Evolutionary conservation across 2,329 filamentous ascomycete species (phyloP), one percentile per base, ranked within the genome.

Genomic region (Aureobasidium lini): DNA sequence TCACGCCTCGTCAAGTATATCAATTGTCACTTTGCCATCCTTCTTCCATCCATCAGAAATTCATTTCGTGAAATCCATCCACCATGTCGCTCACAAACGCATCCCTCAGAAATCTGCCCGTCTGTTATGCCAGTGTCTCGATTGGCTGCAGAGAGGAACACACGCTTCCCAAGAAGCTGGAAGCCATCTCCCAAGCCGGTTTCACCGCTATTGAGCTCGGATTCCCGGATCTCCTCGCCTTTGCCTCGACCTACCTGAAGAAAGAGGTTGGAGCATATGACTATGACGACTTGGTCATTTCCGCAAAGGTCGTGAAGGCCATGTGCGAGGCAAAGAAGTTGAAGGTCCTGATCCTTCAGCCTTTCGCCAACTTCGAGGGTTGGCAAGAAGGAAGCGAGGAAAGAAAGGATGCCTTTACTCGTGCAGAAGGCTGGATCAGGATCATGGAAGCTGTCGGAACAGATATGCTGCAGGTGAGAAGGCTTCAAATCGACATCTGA

Each of bases 331-430:
- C 79, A 10, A 75, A 84, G 36, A 71, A 74, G 0, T 72, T 91
- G 1, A 75, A 78, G 37, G 80, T 91, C 59, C 78, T 91, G 69
- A 86, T 90, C 76, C 72, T 91, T 6, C 88, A 92, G 66, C 87
- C 88, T 0, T 91, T 92, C 66, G 75, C 84, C 15, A 88, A 90
- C 65, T 90, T 90, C 60, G 88, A 92, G 66, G 88, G 88, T 1
- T 92, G 88, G 87, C 74, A 79, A 0, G 75, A 76, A 42, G 83
- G 76, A 0, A 83, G 81, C 1, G 66, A 74, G 0, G 81, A 87
- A 68, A 75, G 86, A 3, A 72, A 81, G 5, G 81, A 87, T 54
- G 86, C 84, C 0, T 88, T 88, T 63, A 72, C 75, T 0, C 77
- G 85, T 28, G 87, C 85, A 0, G 72, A 70, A 6, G 86, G 85